Conservation (phyloP, 345 rosid genomes). For the Sapria himalayana region DNA sequence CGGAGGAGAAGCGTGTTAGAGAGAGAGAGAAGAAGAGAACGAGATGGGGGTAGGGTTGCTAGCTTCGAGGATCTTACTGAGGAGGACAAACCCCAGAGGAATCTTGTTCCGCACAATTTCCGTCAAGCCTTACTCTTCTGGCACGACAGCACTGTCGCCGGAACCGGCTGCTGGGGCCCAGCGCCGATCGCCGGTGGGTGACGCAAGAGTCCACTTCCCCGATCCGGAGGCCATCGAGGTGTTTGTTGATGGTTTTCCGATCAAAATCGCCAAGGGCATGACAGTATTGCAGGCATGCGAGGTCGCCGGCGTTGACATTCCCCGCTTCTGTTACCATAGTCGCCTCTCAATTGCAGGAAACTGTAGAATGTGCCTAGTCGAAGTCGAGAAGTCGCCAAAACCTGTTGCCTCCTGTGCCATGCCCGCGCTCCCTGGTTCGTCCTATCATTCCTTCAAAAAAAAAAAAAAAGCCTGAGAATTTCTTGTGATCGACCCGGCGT, state of each 20-base stretch:
- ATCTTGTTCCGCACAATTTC: conserved; percentile 39
- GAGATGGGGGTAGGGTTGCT: conserved; percentile 56
- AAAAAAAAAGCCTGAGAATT: no score
- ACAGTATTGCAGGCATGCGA: conserved; percentile 95
- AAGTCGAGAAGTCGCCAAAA: conserved; percentile 97
- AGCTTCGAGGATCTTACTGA: conserved; percentile 47
- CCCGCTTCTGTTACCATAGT: conserved; percentile 80
- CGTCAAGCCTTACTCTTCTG: conserved; percentile 36
- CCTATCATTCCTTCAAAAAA: no score
- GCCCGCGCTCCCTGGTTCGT: conserved; percentile 95
- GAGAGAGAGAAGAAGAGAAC: background rate
- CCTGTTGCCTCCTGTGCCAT: conserved; percentile 99
- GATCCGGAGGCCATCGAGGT: conserved; percentile 95
- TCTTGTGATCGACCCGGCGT: no score
- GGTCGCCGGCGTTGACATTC: conserved; percentile 97
- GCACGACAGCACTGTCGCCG: conserved; percentile 26
- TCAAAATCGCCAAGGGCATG: conserved; percentile 92
- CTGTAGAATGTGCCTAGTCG: conserved; percentile 97
- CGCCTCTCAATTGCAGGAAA: conserved; percentile 94
- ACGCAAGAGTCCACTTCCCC: conserved; percentile 63
- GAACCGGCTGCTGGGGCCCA: conserved; percentile 33
- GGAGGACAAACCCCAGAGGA: conserved; percentile 11
- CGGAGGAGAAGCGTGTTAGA: no score
- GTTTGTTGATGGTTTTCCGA: conserved; percentile 76
- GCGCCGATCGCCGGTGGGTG: conserved; percentile 45